Conservation (phyloP, 2,329 filamentous ascomycete genomes). For the Orbilia ellipsospora region DNA sequence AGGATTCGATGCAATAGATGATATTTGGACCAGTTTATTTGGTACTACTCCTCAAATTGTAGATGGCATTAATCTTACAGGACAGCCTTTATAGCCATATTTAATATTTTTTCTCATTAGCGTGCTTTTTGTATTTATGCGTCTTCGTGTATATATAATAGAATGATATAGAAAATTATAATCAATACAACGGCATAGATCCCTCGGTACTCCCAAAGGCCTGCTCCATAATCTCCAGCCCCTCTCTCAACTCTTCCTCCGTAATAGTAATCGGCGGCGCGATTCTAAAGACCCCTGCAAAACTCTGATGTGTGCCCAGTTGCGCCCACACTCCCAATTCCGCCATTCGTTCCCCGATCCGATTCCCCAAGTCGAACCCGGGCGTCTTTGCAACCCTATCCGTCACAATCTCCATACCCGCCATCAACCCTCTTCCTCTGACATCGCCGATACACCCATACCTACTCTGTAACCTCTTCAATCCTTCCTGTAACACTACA, state of each 20-base stretch:
- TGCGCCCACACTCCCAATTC: constrained; percentile 70
- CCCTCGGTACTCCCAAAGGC: constrained; percentile 65
- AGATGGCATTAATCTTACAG: constrained; percentile 17
- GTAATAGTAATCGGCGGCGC: constrained; percentile 72
- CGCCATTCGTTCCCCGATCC: constrained; percentile 66
- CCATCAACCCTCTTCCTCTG: constrained; percentile 70
- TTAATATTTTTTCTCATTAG: not conserved
- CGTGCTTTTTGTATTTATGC: not conserved
- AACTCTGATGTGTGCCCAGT: constrained; percentile 68
- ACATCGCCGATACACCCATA: constrained; percentile 73
- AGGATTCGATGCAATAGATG: constrained; percentile 53
- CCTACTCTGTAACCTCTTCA: constrained; percentile 65
- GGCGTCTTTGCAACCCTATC: constrained; percentile 66
- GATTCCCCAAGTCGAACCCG: constrained; percentile 65
- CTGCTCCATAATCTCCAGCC: constrained; percentile 69
- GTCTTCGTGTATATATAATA: constrained; percentile 5
- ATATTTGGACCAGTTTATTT: constrained; percentile 53
- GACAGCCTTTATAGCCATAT: constrained; percentile 18
- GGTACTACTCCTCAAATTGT: constrained; percentile 30
- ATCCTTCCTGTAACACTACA: constrained; percentile 65
- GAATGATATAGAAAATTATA: not conserved
- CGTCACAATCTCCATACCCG: constrained; percentile 70
- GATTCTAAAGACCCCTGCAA: constrained; percentile 70
- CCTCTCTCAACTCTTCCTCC: constrained; percentile 66
- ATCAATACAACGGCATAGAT: constrained; percentile 59